Base-by-base conservation (phyloP, 2,329 filamentous ascomycete genomes). In the Colletotrichum sp. region DNA sequence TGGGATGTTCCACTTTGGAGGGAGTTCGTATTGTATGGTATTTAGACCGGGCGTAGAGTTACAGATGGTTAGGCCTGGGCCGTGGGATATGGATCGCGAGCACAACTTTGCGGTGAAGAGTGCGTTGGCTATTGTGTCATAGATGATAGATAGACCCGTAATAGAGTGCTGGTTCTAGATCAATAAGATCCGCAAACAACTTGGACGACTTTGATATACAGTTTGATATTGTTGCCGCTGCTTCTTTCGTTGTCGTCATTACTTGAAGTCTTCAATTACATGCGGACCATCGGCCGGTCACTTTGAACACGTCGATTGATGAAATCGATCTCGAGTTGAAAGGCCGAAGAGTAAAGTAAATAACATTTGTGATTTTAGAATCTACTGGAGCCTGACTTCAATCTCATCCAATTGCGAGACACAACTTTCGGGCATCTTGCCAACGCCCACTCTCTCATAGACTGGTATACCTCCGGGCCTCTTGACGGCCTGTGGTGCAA, bases 1-100 rank as follows among this genome's bases (percentile, higher is more conserved):
- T 52, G 94, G 94, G 57, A 95, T 95, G 93, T 96, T 96, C 83
- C 94, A 96, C 81, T 95, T 93, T 81, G 94, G 94, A n/a, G 94
- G 94, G 0, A 93, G 90, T 8, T 92, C 91, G 2, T 91, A 94
- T 81, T 94, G 92, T 79, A 80, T 95, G 78, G 80, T 96, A 4
- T 95, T 95, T 84, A 84, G 90, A 30, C 87, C 89, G 77, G 88
- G 86, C 0, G 90, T 93, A 36, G 85, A 87, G 70, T 75, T 91
- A 0, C 81, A 85, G 3, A 55, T 69, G 25, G 19, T 55, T 19
- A 25, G 69, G 25, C 55, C 66, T 1, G 32, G 25, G 19, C 65
- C 71, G 22, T 72, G 63, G 63, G 64, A 48, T 15, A 39, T 36
- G 30, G 57, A 61, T 12, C 4, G n/a, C 1, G 65, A 70, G 7